Evolutionary conservation across 2,329 filamentous ascomycete genomes (phyloP), one percentile per base, ranked within the genome.

Genomic region (Amylocarpus encephaloides): DNA sequence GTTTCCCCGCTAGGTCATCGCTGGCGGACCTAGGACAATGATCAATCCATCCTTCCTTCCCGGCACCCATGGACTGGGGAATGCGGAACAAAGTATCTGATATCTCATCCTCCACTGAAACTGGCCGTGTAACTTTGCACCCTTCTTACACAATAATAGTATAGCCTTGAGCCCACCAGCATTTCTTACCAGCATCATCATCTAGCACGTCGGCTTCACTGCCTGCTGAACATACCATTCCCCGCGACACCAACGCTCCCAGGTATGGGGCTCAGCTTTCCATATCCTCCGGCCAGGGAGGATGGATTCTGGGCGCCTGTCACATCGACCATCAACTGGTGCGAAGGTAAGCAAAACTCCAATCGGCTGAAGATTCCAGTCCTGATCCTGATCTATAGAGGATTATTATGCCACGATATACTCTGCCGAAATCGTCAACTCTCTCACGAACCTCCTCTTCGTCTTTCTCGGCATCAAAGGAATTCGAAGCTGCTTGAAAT

Each of bases 381-480:
- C 5, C 33, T 46, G 12, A 35, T 35, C n/a, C 9, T n/a, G 12
- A 6, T 32, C 15, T 30, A 13, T 43, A 59, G 71, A 90, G 79
- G 86, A 88, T 57, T 86, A 86, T 68, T 85, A 85, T 71, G 80
- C 84, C 34, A 90, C 85, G 3, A 73, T 78, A 39, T 91, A 90
- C 64, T 78, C 82, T 41, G 87, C 87, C 33, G 87, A 91, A 65
- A 81, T 91, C 41, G 79, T 89, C 64, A 92, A 85, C 64, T 87
- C 88, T 3, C 62, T 91, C 30, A 95, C 89, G 32, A 95, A 95
- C 66, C 66, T 86, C 2, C 71, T 93, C 19, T 95, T 95, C 68
- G 74, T 95, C 60, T 86, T 77, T 67, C 77, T 95, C 16, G 88
- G 88, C 6, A 70, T 80, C 58, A 85, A 84, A 64, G 91, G 91